Conservation (phyloP, 116 monocot genomes). For the Zostera marina region DNA sequence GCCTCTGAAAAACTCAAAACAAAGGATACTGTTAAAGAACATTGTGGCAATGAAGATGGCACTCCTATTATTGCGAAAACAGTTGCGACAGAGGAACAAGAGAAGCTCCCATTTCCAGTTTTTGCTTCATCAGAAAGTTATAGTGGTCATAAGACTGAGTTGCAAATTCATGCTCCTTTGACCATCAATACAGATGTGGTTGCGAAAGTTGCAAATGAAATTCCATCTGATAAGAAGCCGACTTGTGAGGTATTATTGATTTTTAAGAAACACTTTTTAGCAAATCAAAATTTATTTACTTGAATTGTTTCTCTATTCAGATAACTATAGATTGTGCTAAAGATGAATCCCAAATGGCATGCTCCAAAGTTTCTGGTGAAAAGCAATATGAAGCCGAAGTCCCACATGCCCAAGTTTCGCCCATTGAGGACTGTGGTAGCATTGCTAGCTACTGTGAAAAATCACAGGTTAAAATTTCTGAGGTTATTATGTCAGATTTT, state of each 20-base stretch:
- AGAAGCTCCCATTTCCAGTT: slow-evolving; percentile 11
- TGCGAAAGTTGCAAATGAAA: slow-evolving; percentile 1
- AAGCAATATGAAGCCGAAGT: slow-evolving; percentile 50
- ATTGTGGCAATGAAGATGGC: slow-evolving; percentile 28
- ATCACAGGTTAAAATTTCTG: slow-evolving; percentile 10
- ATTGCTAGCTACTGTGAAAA: slow-evolving; percentile 8
- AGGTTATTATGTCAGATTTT: slow-evolving; percentile 1
- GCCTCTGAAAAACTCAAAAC: slow-evolving; percentile 9
- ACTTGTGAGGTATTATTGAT: slow-evolving; percentile 35
- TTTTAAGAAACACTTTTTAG: background rate
- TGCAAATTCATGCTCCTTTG: slow-evolving; percentile 32
- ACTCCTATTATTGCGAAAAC: slow-evolving; percentile 68
- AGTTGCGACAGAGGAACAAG: slow-evolving; percentile 66
- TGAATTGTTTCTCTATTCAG: background rate
- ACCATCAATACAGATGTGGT: slow-evolving; percentile 20
- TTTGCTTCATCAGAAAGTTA: slow-evolving; percentile 2
- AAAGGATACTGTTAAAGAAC: slow-evolving; percentile 15
- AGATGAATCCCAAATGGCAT: slow-evolving; percentile 18
- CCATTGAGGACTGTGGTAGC: slow-evolving; percentile 29
- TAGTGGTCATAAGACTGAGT: slow-evolving; percentile 17
- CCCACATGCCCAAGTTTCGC: slow-evolving; percentile 49
- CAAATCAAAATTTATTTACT: background rate
- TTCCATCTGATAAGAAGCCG: slow-evolving; percentile 9
- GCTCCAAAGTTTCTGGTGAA: too few species aligned
- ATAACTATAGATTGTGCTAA: slow-evolving; percentile 2